Conservation (phyloP, 495 filamentous ascomycete genomes). For the Penicillium canescens region DNA sequence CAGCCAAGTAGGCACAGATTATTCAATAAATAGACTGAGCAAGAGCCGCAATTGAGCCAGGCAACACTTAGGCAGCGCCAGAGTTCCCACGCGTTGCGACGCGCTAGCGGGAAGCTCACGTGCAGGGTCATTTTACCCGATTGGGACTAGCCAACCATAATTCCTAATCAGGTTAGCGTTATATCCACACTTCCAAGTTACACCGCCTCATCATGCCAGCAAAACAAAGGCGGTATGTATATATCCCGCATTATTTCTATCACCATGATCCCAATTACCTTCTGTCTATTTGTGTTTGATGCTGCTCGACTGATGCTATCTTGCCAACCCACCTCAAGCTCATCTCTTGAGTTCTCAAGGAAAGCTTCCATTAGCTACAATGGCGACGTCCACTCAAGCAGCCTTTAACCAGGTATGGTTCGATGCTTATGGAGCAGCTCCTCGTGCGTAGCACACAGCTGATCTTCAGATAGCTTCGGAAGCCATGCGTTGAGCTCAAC, state of each 20-base stretch:
- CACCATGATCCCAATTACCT: background rate
- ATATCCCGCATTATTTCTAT: conserved; percentile 6
- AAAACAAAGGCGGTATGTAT: conserved; percentile 22
- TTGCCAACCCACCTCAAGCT: background rate
- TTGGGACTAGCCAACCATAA: background rate
- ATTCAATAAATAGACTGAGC: conserved; percentile 9
- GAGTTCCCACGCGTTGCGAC: conserved; percentile 40
- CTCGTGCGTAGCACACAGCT: conserved; percentile 5
- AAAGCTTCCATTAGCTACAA: conserved; percentile 11
- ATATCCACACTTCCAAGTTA: background rate
- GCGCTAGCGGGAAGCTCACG: conserved; percentile 34
- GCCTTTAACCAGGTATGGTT: conserved; percentile 39
- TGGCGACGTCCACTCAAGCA: conserved; percentile 40
- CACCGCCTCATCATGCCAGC: conserved; percentile 24
- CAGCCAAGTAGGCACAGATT: background rate
- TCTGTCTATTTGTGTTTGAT: background rate
- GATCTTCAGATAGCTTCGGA: conserved; percentile 58
- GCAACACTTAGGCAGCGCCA: conserved; percentile 22
- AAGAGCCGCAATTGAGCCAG: conserved; percentile 8
- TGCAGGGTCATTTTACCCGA: conserved; percentile 21
- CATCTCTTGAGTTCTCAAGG: background rate
- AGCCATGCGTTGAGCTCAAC: conserved; percentile 76
- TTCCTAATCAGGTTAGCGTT: background rate
- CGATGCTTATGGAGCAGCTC: background rate
- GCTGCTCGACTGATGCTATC: background rate